Conservation (phyloP, 2,329 filamentous ascomycete species). For the Aspergillus glaucus region DNA sequence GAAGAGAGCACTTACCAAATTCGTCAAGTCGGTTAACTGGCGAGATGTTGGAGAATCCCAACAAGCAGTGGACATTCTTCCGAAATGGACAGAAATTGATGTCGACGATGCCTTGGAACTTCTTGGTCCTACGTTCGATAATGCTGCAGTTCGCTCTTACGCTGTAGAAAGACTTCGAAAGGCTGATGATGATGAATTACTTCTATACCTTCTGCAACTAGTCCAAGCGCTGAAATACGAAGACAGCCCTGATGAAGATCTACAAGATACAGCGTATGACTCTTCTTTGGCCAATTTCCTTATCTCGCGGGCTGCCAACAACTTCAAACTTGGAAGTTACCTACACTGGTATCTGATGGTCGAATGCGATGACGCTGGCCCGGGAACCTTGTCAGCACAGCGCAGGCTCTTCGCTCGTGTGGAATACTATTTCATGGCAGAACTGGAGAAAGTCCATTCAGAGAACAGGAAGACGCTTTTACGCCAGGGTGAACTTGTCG, state of each 20-base stretch:
- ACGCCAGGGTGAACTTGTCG: slow-evolving; percentile 83
- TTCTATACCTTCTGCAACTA: slow-evolving; percentile 85
- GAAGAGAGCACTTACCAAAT: slow-evolving; percentile 89
- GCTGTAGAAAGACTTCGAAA: slow-evolving; percentile 88
- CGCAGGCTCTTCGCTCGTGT: slow-evolving; percentile 86
- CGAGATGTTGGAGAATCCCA: slow-evolving; percentile 74
- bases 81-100: slow-evolving; percentile 94
- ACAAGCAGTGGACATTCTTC: slow-evolving; percentile 82
- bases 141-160: slow-evolving; percentile 80
- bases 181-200: slow-evolving; percentile 83
- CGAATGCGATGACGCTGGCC: slow-evolving; percentile 79
- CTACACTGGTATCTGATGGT: slow-evolving; percentile 99
- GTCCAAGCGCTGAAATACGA: slow-evolving; percentile 96
- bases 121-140: slow-evolving; percentile 86
- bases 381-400: slow-evolving; percentile 66
- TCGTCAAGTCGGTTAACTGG: slow-evolving; percentile 97
- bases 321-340: slow-evolving; percentile 88
- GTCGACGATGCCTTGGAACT: slow-evolving; percentile 94
- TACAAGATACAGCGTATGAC: slow-evolving; percentile 60
- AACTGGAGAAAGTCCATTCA: slow-evolving; percentile 67
- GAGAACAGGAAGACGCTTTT: slow-evolving; percentile 70
- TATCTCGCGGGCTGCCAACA: slow-evolving; percentile 78
- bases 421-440: slow-evolving; percentile 91
- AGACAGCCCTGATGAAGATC: slow-evolving; percentile 58
- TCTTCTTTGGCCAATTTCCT: slow-evolving; percentile 86